Conservation (phyloP, 177 flowering plant genomes). For the Vitis hybrid region DNA sequence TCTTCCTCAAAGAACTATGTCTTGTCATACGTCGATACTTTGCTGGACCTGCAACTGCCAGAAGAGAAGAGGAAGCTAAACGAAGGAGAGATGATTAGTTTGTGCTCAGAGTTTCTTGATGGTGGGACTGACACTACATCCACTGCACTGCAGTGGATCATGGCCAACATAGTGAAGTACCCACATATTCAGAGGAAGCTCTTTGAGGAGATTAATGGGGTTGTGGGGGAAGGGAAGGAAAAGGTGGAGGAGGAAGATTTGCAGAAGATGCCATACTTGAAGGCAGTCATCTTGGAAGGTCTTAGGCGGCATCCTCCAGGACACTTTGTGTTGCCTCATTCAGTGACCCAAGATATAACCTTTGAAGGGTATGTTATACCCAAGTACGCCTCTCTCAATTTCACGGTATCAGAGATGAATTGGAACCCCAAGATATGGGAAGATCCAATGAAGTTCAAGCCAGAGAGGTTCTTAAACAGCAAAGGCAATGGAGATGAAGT, state of each 20-base stretch:
- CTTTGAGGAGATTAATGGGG: constrained; percentile 29
- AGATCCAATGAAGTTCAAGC: constrained; percentile 49
- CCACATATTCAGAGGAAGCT: constrained; percentile 39
- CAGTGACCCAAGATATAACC: constrained; percentile 30
- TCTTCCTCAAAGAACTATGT: background rate
- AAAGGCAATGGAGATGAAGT: constrained; percentile 8
- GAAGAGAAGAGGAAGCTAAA: constrained; percentile 27
- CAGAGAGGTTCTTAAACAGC: constrained; percentile 48
- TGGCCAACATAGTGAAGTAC: constrained; percentile 60
- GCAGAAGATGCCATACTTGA: constrained; percentile 38
- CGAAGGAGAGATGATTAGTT: constrained; percentile 25
- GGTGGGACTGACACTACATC: constrained; percentile 54
- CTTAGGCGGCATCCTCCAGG: constrained; percentile 51
- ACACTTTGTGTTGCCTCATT: constrained; percentile 41
- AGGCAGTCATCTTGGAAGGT: constrained; percentile 44
- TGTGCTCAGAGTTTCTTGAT: constrained; percentile 47
- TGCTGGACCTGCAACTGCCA: constrained; percentile 29
- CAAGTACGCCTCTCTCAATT: constrained; percentile 24
- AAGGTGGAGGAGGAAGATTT: constrained; percentile 39
- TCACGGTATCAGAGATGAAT: constrained; percentile 46
- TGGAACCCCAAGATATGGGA: constrained; percentile 48
- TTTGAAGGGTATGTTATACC: constrained; percentile 37
- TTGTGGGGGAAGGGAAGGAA: background rate
- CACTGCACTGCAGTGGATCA: constrained; percentile 50
- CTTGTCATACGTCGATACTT: constrained; percentile 27